Conservation (phyloP, 2,329 filamentous ascomycete species). For the Talaromyces sp. region DNA sequence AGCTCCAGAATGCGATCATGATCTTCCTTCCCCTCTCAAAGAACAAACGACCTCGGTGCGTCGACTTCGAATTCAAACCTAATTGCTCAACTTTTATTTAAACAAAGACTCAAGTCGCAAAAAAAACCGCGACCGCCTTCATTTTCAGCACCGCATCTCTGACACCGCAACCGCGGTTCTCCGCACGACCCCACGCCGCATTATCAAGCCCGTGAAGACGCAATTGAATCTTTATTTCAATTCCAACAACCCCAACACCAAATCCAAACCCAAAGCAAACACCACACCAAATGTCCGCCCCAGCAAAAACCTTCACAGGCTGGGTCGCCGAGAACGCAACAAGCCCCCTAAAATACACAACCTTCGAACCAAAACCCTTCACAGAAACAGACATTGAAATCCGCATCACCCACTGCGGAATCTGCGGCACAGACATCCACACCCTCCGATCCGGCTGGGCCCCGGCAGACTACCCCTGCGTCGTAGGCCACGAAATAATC, state of each 20-base stretch:
- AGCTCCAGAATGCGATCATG: neutral
- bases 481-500: constrained; percentile 68
- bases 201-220: neutral
- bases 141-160: neutral
- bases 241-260: neutral
- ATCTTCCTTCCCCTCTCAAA: neutral
- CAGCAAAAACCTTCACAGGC: constrained; percentile 40
- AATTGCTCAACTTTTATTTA: too few species aligned
- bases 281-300: neutral
- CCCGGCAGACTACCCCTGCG: constrained; percentile 49
- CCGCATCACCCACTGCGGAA: constrained; percentile 65
- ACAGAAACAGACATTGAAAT: constrained; percentile 69
- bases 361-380: constrained; percentile 46
- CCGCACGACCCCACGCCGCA: constrained; percentile 5
- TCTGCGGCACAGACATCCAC: constrained; percentile 67
- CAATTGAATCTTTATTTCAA: neutral
- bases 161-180: neutral
- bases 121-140: too few species aligned
- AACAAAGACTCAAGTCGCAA: too few species aligned
- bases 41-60: neutral
- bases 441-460: constrained; percentile 56
- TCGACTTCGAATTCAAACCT: neutral
- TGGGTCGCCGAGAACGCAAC: constrained; percentile 44
- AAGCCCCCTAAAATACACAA: constrained; percentile 34
- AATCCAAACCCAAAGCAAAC: neutral